Conservation (phyloP, 73 alveolate genomes). For the Stentor coeruleus region DNA sequence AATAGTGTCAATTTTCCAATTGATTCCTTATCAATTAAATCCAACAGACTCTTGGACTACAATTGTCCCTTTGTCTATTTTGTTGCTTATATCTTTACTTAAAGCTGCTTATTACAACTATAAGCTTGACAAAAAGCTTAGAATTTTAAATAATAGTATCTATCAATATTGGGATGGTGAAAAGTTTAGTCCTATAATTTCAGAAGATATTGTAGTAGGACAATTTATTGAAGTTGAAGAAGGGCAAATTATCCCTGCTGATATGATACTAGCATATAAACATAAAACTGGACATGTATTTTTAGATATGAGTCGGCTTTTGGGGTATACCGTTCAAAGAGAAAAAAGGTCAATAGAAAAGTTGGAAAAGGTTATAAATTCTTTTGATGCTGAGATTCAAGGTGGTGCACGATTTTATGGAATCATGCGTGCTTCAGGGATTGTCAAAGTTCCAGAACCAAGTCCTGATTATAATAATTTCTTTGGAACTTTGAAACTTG, state of each 20-base stretch:
- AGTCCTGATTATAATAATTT: background rate
- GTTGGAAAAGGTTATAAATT: too few species aligned
- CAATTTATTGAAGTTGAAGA: slow-evolving; percentile 10
- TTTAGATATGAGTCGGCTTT: slow-evolving; percentile 94
- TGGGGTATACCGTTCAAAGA: too few species aligned
- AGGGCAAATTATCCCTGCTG: slow-evolving; percentile 82
- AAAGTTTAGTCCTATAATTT: background rate
- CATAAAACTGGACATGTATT: slow-evolving; percentile 77
- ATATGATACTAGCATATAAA: slow-evolving; percentile 65
- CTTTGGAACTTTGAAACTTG: slow-evolving; percentile 14
- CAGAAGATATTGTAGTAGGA: slow-evolving; percentile 26
- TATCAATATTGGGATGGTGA: background rate
- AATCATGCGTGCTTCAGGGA: too few species aligned
- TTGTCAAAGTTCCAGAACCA: slow-evolving; percentile 6
- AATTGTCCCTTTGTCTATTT: slow-evolving; percentile 7
- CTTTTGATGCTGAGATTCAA: too few species aligned
- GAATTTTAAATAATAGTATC: background rate
- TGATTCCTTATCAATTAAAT: background rate
- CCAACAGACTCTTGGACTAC: slow-evolving; percentile 29
- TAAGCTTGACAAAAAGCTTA: background rate
- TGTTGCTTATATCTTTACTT: background rate
- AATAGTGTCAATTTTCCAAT: slow-evolving; percentile 10
- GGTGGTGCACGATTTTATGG: too few species aligned
- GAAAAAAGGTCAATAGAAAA: too few species aligned
- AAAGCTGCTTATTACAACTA: slow-evolving; percentile 12